phyloP scores from a whole-genome alignment of 495 filamentous ascomycete species.

The Daldinia caldariorum region DNA sequence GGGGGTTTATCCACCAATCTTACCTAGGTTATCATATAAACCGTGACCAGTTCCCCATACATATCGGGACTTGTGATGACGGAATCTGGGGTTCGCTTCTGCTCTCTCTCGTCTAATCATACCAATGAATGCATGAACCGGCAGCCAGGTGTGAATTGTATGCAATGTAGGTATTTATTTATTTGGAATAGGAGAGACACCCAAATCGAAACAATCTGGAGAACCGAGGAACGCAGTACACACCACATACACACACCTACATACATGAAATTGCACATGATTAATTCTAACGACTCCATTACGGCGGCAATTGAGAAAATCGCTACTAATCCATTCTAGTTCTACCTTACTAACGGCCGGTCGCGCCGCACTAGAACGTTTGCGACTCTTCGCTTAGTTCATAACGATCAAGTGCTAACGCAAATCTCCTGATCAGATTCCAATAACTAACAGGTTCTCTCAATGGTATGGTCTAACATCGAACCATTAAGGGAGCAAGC shows the following conservation, averaged over 20 bases:
- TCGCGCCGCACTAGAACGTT: conserved; percentile 29
- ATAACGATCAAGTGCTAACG: conserved; percentile 1
- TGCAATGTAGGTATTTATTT: too few relatives aligned
- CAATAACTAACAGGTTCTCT: background rate
- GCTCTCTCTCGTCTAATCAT: conserved; percentile 12
- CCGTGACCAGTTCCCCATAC: conserved; percentile 17
- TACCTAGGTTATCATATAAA: conserved; percentile 20
- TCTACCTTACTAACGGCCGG: conserved; percentile 23
- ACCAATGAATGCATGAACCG: conserved; percentile 12
- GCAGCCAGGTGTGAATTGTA: conserved; percentile 10
- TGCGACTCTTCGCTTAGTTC: conserved; percentile 1
- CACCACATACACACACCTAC: conserved; percentile 15
- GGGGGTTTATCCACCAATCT: conserved; percentile 37
- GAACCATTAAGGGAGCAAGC: conserved; percentile 5
- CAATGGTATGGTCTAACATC: conserved; percentile 3
- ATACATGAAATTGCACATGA: background rate
- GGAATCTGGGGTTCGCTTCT: conserved; percentile 37
- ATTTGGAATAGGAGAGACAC: background rate
- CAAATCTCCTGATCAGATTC: conserved; percentile 14
- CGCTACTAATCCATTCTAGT: conserved; percentile 11
- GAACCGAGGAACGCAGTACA: conserved; percentile 15
- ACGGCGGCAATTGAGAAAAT: conserved; percentile 14
- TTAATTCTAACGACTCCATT: background rate
- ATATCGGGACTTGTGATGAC: conserved; percentile 25
- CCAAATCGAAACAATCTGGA: conserved; percentile 13